Conservation (phyloP, 345 rosid genomes). For the Jatropha curcas region DNA sequence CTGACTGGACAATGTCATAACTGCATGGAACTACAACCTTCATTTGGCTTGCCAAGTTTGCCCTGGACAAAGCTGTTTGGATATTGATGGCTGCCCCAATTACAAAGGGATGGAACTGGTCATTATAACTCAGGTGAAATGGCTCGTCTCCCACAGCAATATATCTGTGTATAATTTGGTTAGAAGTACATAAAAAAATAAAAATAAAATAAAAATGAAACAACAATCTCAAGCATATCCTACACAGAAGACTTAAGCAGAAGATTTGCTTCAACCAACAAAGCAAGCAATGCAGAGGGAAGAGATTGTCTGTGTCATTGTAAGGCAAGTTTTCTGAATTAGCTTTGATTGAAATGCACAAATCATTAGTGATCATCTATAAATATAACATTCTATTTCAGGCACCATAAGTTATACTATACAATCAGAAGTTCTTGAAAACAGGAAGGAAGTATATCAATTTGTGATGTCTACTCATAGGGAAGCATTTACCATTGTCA, state of each 20-base stretch:
- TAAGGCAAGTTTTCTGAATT: no score
- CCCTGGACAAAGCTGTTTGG: constrained; percentile 69
- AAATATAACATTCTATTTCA: not conserved
- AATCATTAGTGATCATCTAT: no score
- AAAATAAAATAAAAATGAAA: no score
- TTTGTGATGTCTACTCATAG: not conserved
- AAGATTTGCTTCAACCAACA: not conserved
- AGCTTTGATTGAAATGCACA: no score
- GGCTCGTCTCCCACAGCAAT: constrained; percentile 90
- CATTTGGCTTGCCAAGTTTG: constrained; percentile 59
- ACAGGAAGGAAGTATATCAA: not conserved
- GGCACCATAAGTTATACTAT: not conserved
- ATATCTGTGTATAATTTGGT: constrained; percentile 45
- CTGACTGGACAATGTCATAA: constrained; percentile 62
- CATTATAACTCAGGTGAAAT: constrained; percentile 58
- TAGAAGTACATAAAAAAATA: constrained; percentile 4
- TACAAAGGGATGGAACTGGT: constrained; percentile 70
- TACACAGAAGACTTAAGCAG: not conserved
- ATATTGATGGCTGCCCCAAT: constrained; percentile 79
- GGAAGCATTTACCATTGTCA: not conserved
- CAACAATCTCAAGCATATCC: not conserved
- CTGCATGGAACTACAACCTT: constrained; percentile 89
- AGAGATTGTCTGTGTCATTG: not conserved
- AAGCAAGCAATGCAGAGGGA: not conserved
- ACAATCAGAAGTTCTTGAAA: not conserved